Evolutionary conservation across 306 rosid species (phyloP).

Genomic region (Prunus armeniaca): DNA sequence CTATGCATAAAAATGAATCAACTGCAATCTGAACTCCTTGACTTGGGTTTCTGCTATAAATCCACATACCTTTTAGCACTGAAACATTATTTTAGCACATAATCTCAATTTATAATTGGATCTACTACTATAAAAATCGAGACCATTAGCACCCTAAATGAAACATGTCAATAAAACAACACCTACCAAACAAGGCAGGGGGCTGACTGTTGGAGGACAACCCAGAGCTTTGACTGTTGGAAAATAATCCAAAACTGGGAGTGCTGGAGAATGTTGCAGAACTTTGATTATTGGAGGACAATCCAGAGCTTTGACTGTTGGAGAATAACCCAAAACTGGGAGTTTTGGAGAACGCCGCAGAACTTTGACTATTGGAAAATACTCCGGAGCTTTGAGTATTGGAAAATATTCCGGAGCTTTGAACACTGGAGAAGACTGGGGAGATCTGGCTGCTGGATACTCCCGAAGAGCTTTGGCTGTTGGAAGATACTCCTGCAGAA

Average conservation of each 20-base stretch:
- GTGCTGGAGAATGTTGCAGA: slow-evolving; percentile 6
- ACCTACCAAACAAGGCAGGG: slow-evolving; percentile 57
- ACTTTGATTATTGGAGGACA: slow-evolving; percentile 15
- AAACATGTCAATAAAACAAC: slow-evolving; percentile 3
- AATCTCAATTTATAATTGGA: neutral
- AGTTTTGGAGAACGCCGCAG: slow-evolving; percentile 7
- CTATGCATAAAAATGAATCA: neutral
- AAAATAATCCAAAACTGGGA: slow-evolving; percentile 22
- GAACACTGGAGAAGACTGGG: slow-evolving; percentile 22
- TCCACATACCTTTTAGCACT: neutral
- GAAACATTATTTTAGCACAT: neutral
- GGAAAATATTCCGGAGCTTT: slow-evolving; percentile 18
- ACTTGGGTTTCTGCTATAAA: neutral
- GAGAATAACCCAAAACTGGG: slow-evolving; percentile 25
- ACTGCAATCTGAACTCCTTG: neutral
- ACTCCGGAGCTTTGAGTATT: slow-evolving; percentile 12
- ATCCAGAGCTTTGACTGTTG: neutral
- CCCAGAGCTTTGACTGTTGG: slow-evolving; percentile 11
- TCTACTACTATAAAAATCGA: neutral
- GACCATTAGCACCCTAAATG: neutral
- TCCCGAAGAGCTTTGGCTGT: slow-evolving; percentile 20
- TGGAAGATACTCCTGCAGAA: slow-evolving; percentile 22
- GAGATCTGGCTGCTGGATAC: slow-evolving; percentile 9
- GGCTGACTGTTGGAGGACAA: slow-evolving; percentile 15
- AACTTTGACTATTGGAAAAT: slow-evolving; percentile 17